These are phyloP conservation scores for Scedosporium dehoogii DNA, from an alignment of 2,329 filamentous ascomycete species.

Conservation along the genomic window DNA sequence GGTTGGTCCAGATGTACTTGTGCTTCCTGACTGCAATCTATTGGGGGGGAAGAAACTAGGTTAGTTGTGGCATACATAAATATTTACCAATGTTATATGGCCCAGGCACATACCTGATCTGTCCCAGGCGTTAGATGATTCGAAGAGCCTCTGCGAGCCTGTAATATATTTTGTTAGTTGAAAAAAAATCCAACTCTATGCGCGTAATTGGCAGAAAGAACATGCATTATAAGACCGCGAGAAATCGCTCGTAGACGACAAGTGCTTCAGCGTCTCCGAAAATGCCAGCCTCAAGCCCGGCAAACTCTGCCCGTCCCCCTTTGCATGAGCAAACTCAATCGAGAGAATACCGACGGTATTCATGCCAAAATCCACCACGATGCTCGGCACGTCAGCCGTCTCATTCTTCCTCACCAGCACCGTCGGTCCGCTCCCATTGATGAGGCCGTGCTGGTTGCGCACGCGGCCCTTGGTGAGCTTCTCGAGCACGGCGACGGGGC, in stretches of 20 bases:
- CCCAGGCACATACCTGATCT: conserved; percentile 28
- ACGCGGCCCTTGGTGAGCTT: conserved; percentile 1
- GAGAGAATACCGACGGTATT: conserved; percentile 33
- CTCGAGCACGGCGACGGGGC: conserved; percentile 3
- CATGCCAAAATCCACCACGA: conserved; percentile 39
- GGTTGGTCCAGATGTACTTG: conserved; percentile 33
- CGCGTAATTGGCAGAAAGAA: neutral
- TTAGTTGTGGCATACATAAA: neutral
- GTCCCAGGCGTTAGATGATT: conserved; percentile 31
- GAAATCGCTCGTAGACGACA: conserved; percentile 36
- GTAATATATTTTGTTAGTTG: neutral
- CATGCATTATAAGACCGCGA: conserved; percentile 34
- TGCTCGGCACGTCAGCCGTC: conserved; percentile 18
- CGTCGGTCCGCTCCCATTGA: conserved; percentile 1
- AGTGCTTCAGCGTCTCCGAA: conserved; percentile 35
- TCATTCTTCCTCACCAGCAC: neutral
- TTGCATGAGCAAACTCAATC: conserved; percentile 29
- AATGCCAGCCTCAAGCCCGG: conserved; percentile 36
- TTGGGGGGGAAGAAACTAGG: neutral
- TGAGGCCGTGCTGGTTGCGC: conserved; percentile 3
- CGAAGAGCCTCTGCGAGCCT: conserved; percentile 9
- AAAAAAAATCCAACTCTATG: neutral
- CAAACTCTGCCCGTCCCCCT: conserved; percentile 14
- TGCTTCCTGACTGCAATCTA: conserved; percentile 32
- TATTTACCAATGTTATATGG: too few species aligned